Evolutionary conservation across 1,139 yeast species (phyloP), one percentile per base, ranked within the genome.

Genomic region (Pichia sp.): DNA sequence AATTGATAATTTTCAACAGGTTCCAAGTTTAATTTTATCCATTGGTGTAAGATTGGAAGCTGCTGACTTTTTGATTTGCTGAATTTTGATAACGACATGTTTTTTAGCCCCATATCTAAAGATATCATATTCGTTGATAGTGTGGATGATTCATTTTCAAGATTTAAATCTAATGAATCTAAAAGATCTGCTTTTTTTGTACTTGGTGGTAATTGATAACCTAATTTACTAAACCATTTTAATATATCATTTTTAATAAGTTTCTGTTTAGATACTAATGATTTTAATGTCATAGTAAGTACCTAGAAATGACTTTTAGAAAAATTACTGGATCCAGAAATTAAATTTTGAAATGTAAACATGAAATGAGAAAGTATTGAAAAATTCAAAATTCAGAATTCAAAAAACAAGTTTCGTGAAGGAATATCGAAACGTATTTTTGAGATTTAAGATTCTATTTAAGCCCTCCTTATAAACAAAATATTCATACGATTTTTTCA

Each of bases 11-110:
- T 33, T 16, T 52, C 49, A 36, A 14, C 13, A 11, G 51, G 48
- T 16, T 58, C 55, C 25, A 76, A 62, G 53, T 75, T 74, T 50
- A 74, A 61, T 54, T 77, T 73, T 44, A 68, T 59, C 81, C 83
- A 77, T 45, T 72, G 73, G 7, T 59, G 50, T 3, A 77, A 58
- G 1, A 54, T 46, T 0, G 78, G 75, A n/a, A n/a, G 59, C 50
- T 22, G 22, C 1, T 14, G 7, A 16, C 11, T 58, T 48, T 30
- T 28, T 16, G 18, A n/a, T 18, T 45, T 34, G 19, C 18, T 31
- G 3, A 33, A 19, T 27, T 22, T 25, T 47, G 75, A 64, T n/a
- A 73, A 53, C 7, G 79, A 73, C 48, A 75, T 68, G 53, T 75
- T 75, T 48, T 65, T 63, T 28, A 75, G 61, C 1, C 80, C 80